These are phyloP conservation scores for Dioscorea alata DNA, from an alignment of 106 monocot species.

Conservation along the genomic window DNA sequence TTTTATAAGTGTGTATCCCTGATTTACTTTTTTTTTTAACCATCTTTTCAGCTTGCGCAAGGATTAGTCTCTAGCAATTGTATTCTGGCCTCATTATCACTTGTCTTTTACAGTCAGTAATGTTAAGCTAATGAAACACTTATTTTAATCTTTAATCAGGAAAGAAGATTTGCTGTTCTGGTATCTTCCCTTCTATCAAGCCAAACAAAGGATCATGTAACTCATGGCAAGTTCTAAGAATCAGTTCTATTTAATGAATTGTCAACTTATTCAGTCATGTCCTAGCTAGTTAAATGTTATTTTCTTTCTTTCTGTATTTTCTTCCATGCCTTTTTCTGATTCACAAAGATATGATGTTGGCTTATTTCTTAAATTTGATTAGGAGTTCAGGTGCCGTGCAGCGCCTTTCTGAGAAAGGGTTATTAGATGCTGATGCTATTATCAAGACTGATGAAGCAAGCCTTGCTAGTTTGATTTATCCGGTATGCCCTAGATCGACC, in stretches of 20 bases:
- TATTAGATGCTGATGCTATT: slow-evolving; percentile 68
- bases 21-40: no score
- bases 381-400: slow-evolving; percentile 74
- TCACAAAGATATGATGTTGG: slow-evolving; percentile 8
- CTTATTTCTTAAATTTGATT: slow-evolving; percentile 17
- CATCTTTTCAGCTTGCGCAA: no score
- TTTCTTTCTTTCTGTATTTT: not conserved
- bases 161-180: slow-evolving; percentile 86
- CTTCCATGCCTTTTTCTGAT: not conserved
- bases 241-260: not conserved
- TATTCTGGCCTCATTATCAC: no score
- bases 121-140: no score
- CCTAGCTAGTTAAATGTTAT: not conserved
- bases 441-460: slow-evolving; percentile 64
- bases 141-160: slow-evolving; percentile 30
- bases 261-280: not conserved
- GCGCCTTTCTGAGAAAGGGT: slow-evolving; percentile 63
- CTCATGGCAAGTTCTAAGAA: slow-evolving; percentile 67
- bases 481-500: slow-evolving; percentile 30
- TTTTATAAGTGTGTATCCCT: no score
- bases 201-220: slow-evolving; percentile 92
- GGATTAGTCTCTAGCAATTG: no score
- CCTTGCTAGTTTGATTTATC: slow-evolving; percentile 68
- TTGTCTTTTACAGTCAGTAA: no score
- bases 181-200: slow-evolving; percentile 87